Evolutionary conservation across 176 grass and related monocot genomes (phyloP), one percentile per base, ranked within the genome.

Genomic region (Aegilops longissima): DNA sequence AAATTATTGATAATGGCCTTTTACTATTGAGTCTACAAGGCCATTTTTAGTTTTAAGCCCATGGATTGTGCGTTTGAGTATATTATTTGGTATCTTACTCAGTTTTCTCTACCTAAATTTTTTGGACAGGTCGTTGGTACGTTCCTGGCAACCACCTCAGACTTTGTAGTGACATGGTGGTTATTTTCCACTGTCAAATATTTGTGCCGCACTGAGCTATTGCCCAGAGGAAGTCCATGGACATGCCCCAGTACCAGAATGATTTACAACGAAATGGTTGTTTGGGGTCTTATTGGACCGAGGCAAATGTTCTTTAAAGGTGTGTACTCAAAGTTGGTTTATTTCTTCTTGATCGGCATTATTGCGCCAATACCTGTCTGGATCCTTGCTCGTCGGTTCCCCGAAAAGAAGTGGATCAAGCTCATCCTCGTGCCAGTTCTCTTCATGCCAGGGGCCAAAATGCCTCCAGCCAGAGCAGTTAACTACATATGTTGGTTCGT

Each of bases 351-450:
- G 66, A 36, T 70, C 66, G 66, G 66, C 66, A 31, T 36, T 34
- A 36, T 70, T 70, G 66, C 66, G 34, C 66, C 66, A 16, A 70
- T 70, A 70, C 66, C 66, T 4, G 17, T 70, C 31, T 70, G 66
- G 66, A 35, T 70, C 33, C 66, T 70, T 20, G 66, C 66, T 70
- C 31, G 17, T 36, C 66, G 31, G 33, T 70, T 70, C 66, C 66
- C 66, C 6, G 31, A 61, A 3, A 83, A 23, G 66, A 83, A 71
- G 36, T 83, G 81, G 81, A 56, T 83, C 30, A 12, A 45, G 67
- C 81, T 76, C 40, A 54, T 52, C 44, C 38, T 31, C 45, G 73
- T 54, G 8, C 45, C 44, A 8, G 73, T 29, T 14, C 73, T 76
- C 24, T 54, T 76, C 25, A 18, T 52, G 14, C 73, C 44, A 27